These are phyloP conservation scores for Crassisporium funariophilum DNA, from an alignment of 768 basidiomycete genomes.

Conservation along the genomic window DNA sequence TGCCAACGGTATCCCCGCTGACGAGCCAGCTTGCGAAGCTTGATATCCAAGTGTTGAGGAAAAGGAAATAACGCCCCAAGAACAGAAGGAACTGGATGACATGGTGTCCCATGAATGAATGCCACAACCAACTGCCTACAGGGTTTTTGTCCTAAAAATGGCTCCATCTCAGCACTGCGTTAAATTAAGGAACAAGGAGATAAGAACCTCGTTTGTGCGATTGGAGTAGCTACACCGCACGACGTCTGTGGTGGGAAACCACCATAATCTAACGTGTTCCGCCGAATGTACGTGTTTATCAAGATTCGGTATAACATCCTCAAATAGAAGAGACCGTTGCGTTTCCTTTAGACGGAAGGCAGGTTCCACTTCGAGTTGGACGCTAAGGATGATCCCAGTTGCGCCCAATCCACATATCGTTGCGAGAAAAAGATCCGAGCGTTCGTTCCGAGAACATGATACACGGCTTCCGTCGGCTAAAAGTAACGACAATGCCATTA, in stretches of 20 bases:
- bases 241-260: conserved; percentile 81
- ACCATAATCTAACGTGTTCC: conserved; percentile 93
- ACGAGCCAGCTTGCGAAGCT: conserved; percentile 71
- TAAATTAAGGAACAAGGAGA: conserved; percentile 10
- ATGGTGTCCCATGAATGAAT: conserved; percentile 76
- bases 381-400: conserved; percentile 83
- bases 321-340: conserved; percentile 63
- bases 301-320: conserved; percentile 58
- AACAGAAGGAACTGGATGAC: conserved; percentile 84
- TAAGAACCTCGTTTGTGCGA: conserved; percentile 72
- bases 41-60: conserved; percentile 65
- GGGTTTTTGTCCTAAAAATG: conserved; percentile 51
- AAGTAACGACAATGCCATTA: conserved; percentile 73
- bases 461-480: conserved; percentile 75
- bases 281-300: conserved; percentile 60
- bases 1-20: conserved; percentile 51
- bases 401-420: conserved; percentile 89
- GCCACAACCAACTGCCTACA: conserved; percentile 65
- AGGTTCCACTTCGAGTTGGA: conserved; percentile 77
- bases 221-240: conserved; percentile 75
- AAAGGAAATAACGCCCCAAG: conserved; percentile 63
- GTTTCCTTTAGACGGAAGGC: conserved; percentile 81
- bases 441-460: conserved; percentile 62
- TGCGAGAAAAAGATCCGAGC: conserved; percentile 81
- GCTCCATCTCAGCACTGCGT: background rate